These are phyloP conservation scores for Euphorbia tirucalli DNA, from an alignment of 345 rosid genomes.

Conservation along the genomic window DNA sequence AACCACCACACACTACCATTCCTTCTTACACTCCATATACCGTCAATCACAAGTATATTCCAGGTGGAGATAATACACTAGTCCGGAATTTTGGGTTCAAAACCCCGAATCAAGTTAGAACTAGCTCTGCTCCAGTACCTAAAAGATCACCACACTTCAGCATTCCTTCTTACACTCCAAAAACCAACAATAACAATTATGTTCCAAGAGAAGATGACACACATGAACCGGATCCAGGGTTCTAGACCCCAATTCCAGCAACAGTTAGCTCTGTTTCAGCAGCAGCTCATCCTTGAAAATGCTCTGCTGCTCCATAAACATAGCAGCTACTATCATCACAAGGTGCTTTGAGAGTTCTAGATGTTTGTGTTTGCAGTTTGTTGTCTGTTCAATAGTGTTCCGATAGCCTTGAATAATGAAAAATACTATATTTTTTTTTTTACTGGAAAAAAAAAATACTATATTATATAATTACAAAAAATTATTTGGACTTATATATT, in stretches of 20 bases:
- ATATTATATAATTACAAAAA: no score
- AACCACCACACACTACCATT: not conserved
- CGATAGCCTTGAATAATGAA: no score
- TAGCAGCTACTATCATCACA: slow-evolving; percentile 10
- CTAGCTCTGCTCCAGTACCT: not conserved
- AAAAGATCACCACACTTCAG: not conserved
- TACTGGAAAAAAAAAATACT: no score
- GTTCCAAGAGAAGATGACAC: not conserved
- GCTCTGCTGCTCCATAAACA: slow-evolving; percentile 14
- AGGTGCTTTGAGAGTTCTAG: not conserved
- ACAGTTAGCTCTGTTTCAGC: slow-evolving; percentile 31
- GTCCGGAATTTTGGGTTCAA: slow-evolving; percentile 16
- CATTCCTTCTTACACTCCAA: not conserved
- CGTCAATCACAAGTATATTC: slow-evolving; percentile 34
- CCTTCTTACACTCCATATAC: slow-evolving; percentile 31
- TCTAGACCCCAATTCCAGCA: slow-evolving; percentile 50
- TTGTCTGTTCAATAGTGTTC: no score
- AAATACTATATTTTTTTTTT: no score
- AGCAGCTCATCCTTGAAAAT: slow-evolving; percentile 37
- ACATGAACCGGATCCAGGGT: slow-evolving; percentile 48
- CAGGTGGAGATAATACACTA: slow-evolving; percentile 61
- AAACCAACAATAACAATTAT: not conserved
- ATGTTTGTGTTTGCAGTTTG: not conserved
- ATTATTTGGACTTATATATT: no score
- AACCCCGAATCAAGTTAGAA: no score